Percentiles rank a stretch among this genome's conserved stretches.
Conservation (phyloP, 2,329 filamentous ascomycete genomes). For the Ascochyta lentis region DNA sequence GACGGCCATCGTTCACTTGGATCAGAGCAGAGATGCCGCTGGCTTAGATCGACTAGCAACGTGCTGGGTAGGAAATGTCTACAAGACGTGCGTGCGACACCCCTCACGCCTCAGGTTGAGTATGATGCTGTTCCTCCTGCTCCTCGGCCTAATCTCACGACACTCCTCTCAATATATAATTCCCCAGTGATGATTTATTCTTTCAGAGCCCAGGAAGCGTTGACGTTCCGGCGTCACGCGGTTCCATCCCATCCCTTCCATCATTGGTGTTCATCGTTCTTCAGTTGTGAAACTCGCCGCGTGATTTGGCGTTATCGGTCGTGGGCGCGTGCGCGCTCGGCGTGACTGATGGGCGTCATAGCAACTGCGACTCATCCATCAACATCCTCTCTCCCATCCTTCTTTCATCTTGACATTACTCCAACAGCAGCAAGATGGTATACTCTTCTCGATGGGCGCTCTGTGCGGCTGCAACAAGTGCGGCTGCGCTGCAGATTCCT, state of each 20-base stretch:
- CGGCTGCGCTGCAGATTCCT: slow-evolving; percentile 39
- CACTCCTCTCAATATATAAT: neutral
- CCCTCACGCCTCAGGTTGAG: neutral
- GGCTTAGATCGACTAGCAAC: neutral
- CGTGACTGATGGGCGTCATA: slow-evolving; percentile 32
- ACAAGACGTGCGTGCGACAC: neutral
- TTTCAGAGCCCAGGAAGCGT: no score
- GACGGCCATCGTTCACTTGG: slow-evolving; percentile 13
- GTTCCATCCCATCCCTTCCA: neutral
- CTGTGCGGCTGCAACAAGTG: slow-evolving; percentile 36
- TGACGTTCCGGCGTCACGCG: neutral
- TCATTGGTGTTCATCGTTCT: neutral
- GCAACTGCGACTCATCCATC: slow-evolving; percentile 31
- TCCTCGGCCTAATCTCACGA: neutral
- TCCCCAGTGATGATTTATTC: no score
- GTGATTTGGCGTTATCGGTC: slow-evolving; percentile 35
- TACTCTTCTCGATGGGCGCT: slow-evolving; percentile 35
- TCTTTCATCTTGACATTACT: slow-evolving; percentile 9
- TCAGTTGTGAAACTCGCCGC: slow-evolving; percentile 18
- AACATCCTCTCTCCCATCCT: slow-evolving; percentile 22
- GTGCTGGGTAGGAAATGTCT: neutral
- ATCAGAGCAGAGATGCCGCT: neutral
- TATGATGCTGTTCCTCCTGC: neutral
- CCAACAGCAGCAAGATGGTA: slow-evolving; percentile 32
- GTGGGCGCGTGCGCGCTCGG: slow-evolving; percentile 25